A percentile compares a stretch with the other conserved stretches of the same genome.
These are phyloP conservation scores for Alternaria tenuissima DNA, from an alignment of 2,329 filamentous ascomycete genomes.

Conservation along the genomic window DNA sequence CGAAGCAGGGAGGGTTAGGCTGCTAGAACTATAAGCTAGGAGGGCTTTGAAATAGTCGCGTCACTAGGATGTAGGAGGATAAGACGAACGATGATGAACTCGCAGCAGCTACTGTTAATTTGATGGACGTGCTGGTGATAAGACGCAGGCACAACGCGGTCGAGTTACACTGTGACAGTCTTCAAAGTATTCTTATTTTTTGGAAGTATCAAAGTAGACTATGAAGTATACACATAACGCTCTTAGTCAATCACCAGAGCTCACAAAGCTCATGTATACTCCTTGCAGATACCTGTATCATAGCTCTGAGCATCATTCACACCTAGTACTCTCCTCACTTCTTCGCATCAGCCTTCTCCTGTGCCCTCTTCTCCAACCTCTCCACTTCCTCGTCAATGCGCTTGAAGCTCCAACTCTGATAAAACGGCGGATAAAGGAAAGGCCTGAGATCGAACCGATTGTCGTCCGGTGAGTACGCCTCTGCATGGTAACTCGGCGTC, in stretches of 20 bases:
- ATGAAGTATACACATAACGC: neutral
- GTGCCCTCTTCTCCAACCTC: slow-evolving; percentile 34
- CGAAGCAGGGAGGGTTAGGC: no score
- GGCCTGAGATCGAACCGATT: slow-evolving; percentile 63
- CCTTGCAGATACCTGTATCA: neutral
- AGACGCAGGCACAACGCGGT: no score
- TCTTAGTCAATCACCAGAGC: neutral
- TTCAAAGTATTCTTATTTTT: no score
- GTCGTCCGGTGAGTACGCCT: slow-evolving; percentile 64
- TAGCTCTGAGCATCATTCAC: neutral
- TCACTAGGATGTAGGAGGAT: no score
- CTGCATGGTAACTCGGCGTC: slow-evolving; percentile 45
- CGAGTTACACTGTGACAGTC: no score
- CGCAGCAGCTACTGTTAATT: no score
- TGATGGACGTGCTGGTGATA: no score
- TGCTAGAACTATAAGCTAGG: no score
- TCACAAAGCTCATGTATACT: neutral
- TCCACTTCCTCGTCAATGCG: slow-evolving; percentile 49
- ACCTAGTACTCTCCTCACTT: neutral
- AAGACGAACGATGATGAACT: no score
- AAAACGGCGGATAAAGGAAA: slow-evolving; percentile 55
- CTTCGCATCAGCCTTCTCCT: slow-evolving; percentile 4
- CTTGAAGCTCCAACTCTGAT: slow-evolving; percentile 47
- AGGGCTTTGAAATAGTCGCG: no score
- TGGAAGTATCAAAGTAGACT: no score